Evolutionary conservation across 2,329 filamentous ascomycete species (phyloP).

Genomic region (Pseudocercospora eumusae): DNA sequence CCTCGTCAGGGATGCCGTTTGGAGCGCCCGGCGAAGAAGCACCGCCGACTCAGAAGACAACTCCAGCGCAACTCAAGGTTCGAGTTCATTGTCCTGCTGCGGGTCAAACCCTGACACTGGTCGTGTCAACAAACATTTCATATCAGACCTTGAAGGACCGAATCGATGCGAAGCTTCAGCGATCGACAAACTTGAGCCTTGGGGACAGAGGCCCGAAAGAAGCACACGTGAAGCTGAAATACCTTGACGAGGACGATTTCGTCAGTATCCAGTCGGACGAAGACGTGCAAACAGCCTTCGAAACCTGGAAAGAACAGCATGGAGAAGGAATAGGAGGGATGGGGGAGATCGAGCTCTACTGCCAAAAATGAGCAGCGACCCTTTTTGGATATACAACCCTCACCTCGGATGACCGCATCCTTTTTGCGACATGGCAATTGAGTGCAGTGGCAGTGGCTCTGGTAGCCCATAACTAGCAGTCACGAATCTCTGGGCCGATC

Average conservation of each 20-base stretch:
- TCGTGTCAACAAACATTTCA: slow-evolving; percentile 91
- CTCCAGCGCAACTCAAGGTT: slow-evolving; percentile 77
- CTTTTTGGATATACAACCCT: background rate
- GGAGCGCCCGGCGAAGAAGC: slow-evolving; percentile 24
- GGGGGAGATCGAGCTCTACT: slow-evolving; percentile 88
- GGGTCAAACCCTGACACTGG: slow-evolving; percentile 89
- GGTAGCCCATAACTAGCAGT: background rate
- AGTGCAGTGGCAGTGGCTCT: slow-evolving; percentile 2
- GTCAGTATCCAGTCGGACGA: slow-evolving; percentile 94
- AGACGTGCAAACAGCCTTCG: slow-evolving; percentile 92
- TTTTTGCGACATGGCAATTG: background rate
- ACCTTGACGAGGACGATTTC: slow-evolving; percentile 88
- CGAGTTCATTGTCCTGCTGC: slow-evolving; percentile 81
- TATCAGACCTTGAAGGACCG: slow-evolving; percentile 92
- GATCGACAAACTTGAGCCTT: slow-evolving; percentile 82
- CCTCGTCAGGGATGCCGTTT: background rate
- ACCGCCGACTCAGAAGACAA: slow-evolving; percentile 52
- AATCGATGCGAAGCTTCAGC: slow-evolving; percentile 90
- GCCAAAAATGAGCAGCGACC: slow-evolving; percentile 53
- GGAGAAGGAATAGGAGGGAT: slow-evolving; percentile 64
- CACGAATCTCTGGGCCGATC: background rate
- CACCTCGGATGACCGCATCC: background rate
- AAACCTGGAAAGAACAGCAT: slow-evolving; percentile 84
- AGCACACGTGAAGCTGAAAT: slow-evolving; percentile 76
- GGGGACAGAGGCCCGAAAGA: slow-evolving; percentile 58